Percentiles rank a stretch among this genome's conserved stretches.
These are phyloP conservation scores for Candida frijolesensis DNA, from an alignment of 1,139 yeast species.

Conservation along the genomic window DNA sequence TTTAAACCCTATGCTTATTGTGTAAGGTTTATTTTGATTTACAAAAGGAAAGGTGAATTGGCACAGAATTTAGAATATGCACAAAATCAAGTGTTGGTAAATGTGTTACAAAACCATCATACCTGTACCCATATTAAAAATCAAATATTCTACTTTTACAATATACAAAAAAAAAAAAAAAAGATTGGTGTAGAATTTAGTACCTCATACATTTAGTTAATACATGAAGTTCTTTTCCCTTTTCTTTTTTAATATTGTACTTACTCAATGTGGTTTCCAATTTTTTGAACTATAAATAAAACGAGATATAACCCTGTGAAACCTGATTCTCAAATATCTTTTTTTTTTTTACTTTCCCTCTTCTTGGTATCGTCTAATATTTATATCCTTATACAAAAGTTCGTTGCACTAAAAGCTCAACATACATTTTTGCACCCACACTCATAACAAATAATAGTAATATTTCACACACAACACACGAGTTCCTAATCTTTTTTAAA, in stretches of 20 bases:
- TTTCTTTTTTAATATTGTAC: background rate
- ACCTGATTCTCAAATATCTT: background rate
- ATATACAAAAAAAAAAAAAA: background rate
- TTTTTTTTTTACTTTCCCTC: background rate
- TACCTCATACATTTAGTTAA: background rate
- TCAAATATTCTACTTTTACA: background rate
- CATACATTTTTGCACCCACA: background rate
- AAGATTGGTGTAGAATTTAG: background rate
- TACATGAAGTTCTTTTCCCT: conserved; percentile 1
- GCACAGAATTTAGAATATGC: background rate
- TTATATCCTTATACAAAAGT: background rate
- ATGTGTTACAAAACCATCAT: background rate
- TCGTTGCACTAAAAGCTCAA: background rate
- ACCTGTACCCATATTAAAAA: background rate
- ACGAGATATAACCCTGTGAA: background rate
- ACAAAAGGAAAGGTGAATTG: background rate
- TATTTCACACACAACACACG: background rate
- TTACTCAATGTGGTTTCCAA: background rate
- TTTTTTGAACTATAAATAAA: background rate
- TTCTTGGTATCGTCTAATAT: background rate
- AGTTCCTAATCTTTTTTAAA: background rate
- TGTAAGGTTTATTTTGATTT: background rate
- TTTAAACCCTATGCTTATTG: background rate
- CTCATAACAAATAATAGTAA: background rate
- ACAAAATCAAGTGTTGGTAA: background rate